These are phyloP conservation scores for Ephemerocybe angulata DNA, from an alignment of 768 basidiomycete species.

Conservation along the genomic window DNA sequence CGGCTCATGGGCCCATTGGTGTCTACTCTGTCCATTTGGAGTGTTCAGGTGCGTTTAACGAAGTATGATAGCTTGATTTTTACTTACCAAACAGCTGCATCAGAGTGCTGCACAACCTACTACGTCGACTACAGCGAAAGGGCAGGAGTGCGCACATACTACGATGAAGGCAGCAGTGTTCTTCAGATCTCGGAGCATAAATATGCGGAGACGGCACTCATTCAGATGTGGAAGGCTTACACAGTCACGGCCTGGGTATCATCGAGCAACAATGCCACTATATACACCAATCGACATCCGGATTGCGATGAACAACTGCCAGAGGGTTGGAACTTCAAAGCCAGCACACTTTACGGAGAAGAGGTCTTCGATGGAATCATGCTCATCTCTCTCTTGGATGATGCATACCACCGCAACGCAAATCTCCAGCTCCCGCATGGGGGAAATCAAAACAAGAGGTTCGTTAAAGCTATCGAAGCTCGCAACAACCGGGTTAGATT, in stretches of 20 bases:
- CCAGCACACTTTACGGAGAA: slow-evolving; percentile 7
- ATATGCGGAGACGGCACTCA: background rate
- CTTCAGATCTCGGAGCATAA: slow-evolving; percentile 15
- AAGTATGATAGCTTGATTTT: too few relatives aligned
- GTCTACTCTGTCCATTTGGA: slow-evolving; percentile 1
- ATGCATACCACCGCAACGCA: too few relatives aligned
- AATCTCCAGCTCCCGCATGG: too few relatives aligned
- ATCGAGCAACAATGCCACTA: slow-evolving; percentile 17
- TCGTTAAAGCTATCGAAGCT: too few relatives aligned
- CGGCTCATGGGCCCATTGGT: background rate
- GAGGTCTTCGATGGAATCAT: too few relatives aligned
- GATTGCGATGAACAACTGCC: background rate
- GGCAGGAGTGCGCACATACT: background rate
- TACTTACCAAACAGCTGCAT: background rate
- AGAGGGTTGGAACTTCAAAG: background rate
- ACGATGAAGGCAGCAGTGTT: slow-evolving; percentile 5
- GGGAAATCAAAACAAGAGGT: too few relatives aligned
- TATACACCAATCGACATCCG: slow-evolving; percentile 16
- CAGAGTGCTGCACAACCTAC: slow-evolving; percentile 8
- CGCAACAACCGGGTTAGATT: too few relatives aligned
- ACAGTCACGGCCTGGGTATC: slow-evolving; percentile 10
- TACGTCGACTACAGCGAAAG: slow-evolving; percentile 2
- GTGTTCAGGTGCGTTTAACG: slow-evolving; percentile 5
- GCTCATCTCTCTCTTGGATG: too few relatives aligned
- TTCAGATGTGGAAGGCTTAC: background rate